A percentile compares a stretch with the other conserved stretches of the same genome.
Evolutionary conservation across 805 yeast species (phyloP).

Genomic region (Teunomyces aglyptinius): DNA sequence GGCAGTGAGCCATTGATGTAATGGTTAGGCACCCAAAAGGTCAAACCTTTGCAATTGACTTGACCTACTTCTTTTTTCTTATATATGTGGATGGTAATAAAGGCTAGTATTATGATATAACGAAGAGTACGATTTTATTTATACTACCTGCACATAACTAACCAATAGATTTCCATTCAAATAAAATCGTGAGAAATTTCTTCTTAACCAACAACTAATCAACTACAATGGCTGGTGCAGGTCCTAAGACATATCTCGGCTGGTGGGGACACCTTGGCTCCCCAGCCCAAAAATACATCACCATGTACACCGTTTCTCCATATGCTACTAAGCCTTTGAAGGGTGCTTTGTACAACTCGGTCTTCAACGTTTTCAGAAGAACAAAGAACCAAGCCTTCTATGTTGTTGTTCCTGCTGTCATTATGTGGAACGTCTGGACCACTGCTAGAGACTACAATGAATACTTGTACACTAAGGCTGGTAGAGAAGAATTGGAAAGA

Average conservation of each 20-base stretch:
- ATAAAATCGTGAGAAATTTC: constrained; percentile 5
- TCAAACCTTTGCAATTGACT: too few relatives aligned
- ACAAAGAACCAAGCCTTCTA: constrained; percentile 79
- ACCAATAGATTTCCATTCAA: constrained; percentile 13
- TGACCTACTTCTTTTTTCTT: too few relatives aligned
- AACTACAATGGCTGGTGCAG: constrained; percentile 63
- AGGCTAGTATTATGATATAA: too few relatives aligned
- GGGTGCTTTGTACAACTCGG: constrained; percentile 79
- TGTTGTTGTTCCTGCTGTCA: constrained; percentile 70
- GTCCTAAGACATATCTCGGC: constrained; percentile 81
- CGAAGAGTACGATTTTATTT: not conserved
- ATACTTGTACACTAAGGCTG: constrained; percentile 95
- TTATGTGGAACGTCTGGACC: constrained; percentile 86
- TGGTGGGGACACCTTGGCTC: constrained; percentile 96
- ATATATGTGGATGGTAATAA: too few relatives aligned
- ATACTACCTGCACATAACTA: constrained; percentile 7
- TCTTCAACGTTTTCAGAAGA: constrained; percentile 95
- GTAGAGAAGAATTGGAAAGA: constrained; percentile 89
- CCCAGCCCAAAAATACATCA: constrained; percentile 82
- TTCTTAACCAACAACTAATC: constrained; percentile 4
- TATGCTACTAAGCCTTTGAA: constrained; percentile 90
- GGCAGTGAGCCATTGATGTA: too few relatives aligned
- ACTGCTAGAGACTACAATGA: constrained; percentile 87
- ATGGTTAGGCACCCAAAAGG: too few relatives aligned
- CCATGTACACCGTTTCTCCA: constrained; percentile 89